Evolutionary conservation across 345 rosid genomes (phyloP).

Genomic region (Psidium guajava): DNA sequence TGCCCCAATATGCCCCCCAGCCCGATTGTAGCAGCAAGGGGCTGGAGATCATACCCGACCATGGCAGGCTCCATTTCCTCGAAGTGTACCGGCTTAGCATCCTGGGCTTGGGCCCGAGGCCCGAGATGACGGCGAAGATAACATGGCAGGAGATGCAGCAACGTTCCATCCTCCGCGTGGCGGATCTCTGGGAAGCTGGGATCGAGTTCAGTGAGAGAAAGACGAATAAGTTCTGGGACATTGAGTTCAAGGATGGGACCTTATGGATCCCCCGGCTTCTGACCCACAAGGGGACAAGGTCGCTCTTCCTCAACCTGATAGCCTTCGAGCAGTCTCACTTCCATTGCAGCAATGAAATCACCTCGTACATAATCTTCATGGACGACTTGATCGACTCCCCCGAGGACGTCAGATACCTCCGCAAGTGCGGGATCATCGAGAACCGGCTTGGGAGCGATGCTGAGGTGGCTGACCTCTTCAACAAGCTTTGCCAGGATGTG

Average conservation of each 20-base stretch:
- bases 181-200: conserved; percentile 22
- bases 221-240: conserved; percentile 77
- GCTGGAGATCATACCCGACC: conserved; percentile 41
- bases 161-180: conserved; percentile 23
- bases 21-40: conserved; percentile 29
- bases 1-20: conserved; percentile 60
- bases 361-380: conserved; percentile 76
- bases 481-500: conserved; percentile 74
- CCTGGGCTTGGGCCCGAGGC: conserved; percentile 40
- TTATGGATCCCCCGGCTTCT: conserved; percentile 57
- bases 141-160: conserved; percentile 45
- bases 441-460: conserved; percentile 87
- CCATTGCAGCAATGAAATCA: conserved; percentile 59
- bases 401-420: conserved; percentile 64
- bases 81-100: conserved; percentile 65
- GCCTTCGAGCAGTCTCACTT: conserved; percentile 75
- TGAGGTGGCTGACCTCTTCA: conserved; percentile 79
- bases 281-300: conserved; percentile 77
- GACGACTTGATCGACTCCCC: conserved; percentile 77
- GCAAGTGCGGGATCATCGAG: conserved; percentile 53
- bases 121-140: conserved; percentile 31
- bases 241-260: conserved; percentile 58
- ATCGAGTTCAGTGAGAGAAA: conserved; percentile 53
- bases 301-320: conserved; percentile 74
- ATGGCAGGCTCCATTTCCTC: conserved; percentile 62